A percentile compares a stretch with the other conserved stretches of the same genome.
These are phyloP conservation scores for Dictyostelium capitatum DNA, from an alignment of 78 protist genomes.

Conservation along the genomic window DNA sequence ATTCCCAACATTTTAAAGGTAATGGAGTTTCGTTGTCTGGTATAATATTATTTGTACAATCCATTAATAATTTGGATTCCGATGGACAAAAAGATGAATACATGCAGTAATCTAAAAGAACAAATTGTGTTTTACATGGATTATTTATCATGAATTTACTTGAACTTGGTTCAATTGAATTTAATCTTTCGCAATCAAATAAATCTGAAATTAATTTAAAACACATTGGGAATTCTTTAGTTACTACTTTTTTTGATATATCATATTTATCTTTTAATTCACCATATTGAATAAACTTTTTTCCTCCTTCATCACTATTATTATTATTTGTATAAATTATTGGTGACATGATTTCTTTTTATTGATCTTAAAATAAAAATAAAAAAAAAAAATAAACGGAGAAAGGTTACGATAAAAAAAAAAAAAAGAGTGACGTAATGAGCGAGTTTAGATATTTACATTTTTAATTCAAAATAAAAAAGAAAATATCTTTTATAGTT, in stretches of 20 bases:
- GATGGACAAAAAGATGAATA: slow-evolving; percentile 44
- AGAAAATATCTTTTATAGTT: background rate
- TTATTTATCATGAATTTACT: background rate
- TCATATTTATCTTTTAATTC: slow-evolving; percentile 53
- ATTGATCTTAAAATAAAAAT: background rate
- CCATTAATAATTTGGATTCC: slow-evolving; percentile 7
- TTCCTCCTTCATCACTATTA: too few relatives aligned
- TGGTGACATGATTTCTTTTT: background rate
- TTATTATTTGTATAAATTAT: background rate
- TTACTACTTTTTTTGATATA: slow-evolving; percentile 11
- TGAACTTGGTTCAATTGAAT: background rate
- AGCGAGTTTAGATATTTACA: too few relatives aligned
- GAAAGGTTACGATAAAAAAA: background rate
- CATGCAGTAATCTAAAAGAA: slow-evolving; percentile 41
- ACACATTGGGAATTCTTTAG: slow-evolving; percentile 39
- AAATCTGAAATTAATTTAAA: background rate
- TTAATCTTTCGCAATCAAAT: slow-evolving; percentile 27
- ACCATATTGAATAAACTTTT: slow-evolving; percentile 13
- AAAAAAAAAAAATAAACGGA: background rate
- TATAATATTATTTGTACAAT: slow-evolving; percentile 29
- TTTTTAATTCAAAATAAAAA: too few relatives aligned
- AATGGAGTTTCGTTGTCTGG: background rate
- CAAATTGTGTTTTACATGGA: background rate
- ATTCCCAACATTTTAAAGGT: background rate
- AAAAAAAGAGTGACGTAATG: too few relatives aligned